phyloP scores from a whole-genome alignment of 352 stramenopile species.

The Globisporangium irregulare region DNA sequence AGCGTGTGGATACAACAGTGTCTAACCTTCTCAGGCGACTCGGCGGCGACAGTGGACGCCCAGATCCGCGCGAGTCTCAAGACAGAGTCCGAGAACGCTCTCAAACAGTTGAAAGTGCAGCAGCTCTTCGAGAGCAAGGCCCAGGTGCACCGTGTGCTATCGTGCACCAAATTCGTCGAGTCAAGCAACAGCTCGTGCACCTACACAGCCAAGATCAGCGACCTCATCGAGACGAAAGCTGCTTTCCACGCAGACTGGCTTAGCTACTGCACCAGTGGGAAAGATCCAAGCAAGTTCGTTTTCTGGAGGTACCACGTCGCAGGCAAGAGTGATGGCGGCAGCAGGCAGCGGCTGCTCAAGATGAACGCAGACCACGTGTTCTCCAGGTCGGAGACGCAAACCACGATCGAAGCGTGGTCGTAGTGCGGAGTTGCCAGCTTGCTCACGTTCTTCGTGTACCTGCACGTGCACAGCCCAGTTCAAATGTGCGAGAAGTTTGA shows the following conservation, averaged over 20 bases:
- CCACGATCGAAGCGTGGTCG: slow-evolving; percentile 37
- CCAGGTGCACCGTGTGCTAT: slow-evolving; percentile 19
- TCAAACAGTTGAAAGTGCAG: neutral
- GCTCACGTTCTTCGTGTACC: slow-evolving; percentile 31
- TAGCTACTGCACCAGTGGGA: slow-evolving; percentile 2
- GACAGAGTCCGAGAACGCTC: slow-evolving; percentile 8
- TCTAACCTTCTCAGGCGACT: slow-evolving; percentile 10
- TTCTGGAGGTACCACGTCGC: slow-evolving; percentile 21
- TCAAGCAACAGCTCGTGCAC: slow-evolving; percentile 4
- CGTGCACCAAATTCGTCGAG: slow-evolving; percentile 15
- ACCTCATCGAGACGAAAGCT: slow-evolving; percentile 10
- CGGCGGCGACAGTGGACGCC: neutral
- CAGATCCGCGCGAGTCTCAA: slow-evolving; percentile 9
- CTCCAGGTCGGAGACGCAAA: slow-evolving; percentile 6
- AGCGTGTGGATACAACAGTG: slow-evolving; percentile 16
- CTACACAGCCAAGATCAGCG: slow-evolving; percentile 4
- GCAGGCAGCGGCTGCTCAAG: slow-evolving; percentile 14
- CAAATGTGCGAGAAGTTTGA: slow-evolving; percentile 34
- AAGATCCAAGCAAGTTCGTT: slow-evolving; percentile 14
- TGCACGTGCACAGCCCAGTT: slow-evolving; percentile 30
- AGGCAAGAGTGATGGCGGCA: slow-evolving; percentile 4
- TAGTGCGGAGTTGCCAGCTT: slow-evolving; percentile 29
- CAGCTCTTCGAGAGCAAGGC: slow-evolving; percentile 14
- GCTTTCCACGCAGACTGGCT: slow-evolving; percentile 10
- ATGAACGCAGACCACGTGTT: slow-evolving; percentile 14